These are phyloP conservation scores for Lasiodiplodia theobromae DNA, from an alignment of 2,329 filamentous ascomycete genomes.

Conservation along the genomic window DNA sequence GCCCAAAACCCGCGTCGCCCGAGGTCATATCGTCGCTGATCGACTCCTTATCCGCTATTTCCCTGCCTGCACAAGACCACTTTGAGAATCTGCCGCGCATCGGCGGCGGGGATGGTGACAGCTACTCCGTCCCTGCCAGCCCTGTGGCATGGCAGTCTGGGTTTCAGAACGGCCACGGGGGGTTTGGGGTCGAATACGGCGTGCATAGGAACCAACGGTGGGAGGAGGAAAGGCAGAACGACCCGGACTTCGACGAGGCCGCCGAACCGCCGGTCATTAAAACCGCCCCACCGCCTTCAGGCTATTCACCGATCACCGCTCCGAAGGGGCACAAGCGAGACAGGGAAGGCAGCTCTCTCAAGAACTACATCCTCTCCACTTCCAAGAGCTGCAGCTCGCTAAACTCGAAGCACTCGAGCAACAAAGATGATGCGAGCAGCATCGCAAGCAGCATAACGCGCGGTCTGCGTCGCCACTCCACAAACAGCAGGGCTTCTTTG, in stretches of 20 bases:
- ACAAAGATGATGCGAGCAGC: conserved; percentile 39
- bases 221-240: conserved; percentile 54
- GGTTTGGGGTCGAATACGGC: conserved; percentile 77
- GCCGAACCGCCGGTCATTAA: conserved; percentile 71
- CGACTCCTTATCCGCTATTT: conserved; percentile 66
- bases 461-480: conserved; percentile 39
- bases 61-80: conserved; percentile 70
- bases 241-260: conserved; percentile 59
- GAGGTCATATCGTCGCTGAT: conserved; percentile 73
- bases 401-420: conserved; percentile 42
- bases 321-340: conserved; percentile 59
- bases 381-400: conserved; percentile 46
- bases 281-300: conserved; percentile 62
- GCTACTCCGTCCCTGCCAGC: conserved; percentile 41
- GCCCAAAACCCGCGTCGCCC: conserved; percentile 59
- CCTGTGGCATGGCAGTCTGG: conserved; percentile 32
- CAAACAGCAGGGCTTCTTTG: conserved; percentile 43
- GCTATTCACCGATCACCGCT: conserved; percentile 74
- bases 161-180: conserved; percentile 39
- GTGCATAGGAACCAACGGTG: conserved; percentile 63
- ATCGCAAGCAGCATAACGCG: conserved; percentile 52
- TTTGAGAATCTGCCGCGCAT: conserved; percentile 63
- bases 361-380: conserved; percentile 60
- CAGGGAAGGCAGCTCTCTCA: conserved; percentile 56
- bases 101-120: conserved; percentile 37